A percentile compares a stretch with the other conserved stretches of the same genome.
phyloP scores from a whole-genome alignment of 2,329 filamentous ascomycete species.

The Trichophyton simii region DNA sequence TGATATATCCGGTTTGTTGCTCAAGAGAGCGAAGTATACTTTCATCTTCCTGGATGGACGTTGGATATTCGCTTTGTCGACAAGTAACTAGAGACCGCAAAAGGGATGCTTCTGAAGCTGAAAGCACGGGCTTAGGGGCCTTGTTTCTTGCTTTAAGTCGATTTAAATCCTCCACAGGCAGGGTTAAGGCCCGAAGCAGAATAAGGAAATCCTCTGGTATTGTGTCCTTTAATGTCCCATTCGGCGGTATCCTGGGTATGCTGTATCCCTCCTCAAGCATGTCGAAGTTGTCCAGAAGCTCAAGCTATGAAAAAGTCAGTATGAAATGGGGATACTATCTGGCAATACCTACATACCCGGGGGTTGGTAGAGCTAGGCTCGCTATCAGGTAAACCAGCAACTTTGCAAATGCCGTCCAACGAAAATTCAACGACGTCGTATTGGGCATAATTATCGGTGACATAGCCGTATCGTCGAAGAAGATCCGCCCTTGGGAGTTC shows the following conservation, averaged over 20 bases:
- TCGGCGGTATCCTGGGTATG: slow-evolving; percentile 31
- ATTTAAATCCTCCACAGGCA: slow-evolving; percentile 23
- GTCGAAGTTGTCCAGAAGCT: slow-evolving; percentile 49
- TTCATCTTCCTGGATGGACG: slow-evolving; percentile 41
- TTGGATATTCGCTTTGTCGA: slow-evolving; percentile 38
- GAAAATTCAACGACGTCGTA: slow-evolving; percentile 77
- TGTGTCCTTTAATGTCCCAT: slow-evolving; percentile 20
- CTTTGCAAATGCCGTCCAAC: slow-evolving; percentile 43
- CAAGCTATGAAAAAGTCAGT: slow-evolving; percentile 21
- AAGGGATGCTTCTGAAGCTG: slow-evolving; percentile 20
- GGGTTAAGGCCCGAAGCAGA: slow-evolving; percentile 25
- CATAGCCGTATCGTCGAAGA: slow-evolving; percentile 73
- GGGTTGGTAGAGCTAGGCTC: slow-evolving; percentile 21
- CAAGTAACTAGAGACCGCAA: slow-evolving; percentile 24
- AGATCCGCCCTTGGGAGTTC: slow-evolving; percentile 72
- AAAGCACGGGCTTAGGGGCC: slow-evolving; percentile 24
- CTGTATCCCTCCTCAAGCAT: slow-evolving; percentile 65
- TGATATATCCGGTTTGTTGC: slow-evolving; percentile 11
- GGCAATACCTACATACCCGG: slow-evolving; percentile 17
- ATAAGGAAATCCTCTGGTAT: slow-evolving; percentile 30
- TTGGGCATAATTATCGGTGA: slow-evolving; percentile 61
- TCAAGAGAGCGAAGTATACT: slow-evolving; percentile 27
- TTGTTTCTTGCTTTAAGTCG: slow-evolving; percentile 26
- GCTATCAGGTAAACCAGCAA: slow-evolving; percentile 23
- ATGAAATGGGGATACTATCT: neutral